Conservation (phyloP, 352 stramenopile species). For the Phytophthora kernoviae region DNA sequence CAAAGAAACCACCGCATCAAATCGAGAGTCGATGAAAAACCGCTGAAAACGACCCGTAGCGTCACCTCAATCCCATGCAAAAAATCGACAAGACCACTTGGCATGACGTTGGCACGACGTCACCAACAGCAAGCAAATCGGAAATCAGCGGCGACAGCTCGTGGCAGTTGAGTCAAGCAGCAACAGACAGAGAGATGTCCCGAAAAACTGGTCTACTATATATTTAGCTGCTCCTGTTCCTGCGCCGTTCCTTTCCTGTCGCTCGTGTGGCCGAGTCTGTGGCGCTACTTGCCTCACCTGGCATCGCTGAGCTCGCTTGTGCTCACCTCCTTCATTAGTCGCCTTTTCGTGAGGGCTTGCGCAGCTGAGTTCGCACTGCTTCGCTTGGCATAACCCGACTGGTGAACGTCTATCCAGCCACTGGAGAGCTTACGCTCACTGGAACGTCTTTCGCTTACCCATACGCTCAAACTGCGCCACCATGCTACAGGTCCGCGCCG, state of each 20-base stretch:
- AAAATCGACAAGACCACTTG: conserved; percentile 12
- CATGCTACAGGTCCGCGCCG: conserved; percentile 91
- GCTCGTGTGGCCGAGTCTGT: conserved; percentile 16
- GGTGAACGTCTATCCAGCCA: conserved; percentile 21
- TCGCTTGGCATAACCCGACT: conserved; percentile 19
- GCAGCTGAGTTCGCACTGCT: conserved; percentile 15
- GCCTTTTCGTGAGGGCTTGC: conserved; percentile 13
- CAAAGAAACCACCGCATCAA: conserved; percentile 1
- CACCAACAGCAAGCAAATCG: conserved; percentile 13
- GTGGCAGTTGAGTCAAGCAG: conserved; percentile 3
- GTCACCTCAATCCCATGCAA: conserved; percentile 15
- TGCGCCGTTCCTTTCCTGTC: conserved; percentile 25
- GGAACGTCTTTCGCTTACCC: conserved; percentile 78
- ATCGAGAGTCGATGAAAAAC: neutral
- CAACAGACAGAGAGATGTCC: conserved; percentile 17
- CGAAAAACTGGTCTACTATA: conserved; percentile 43
- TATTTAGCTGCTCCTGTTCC: conserved; percentile 34
- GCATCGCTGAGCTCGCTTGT: conserved; percentile 5
- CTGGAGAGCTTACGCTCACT: conserved; percentile 41
- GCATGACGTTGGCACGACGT: conserved; percentile 1
- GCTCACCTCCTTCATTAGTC: conserved; percentile 10
- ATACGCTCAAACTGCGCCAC: conserved; percentile 86
- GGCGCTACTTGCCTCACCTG: conserved; percentile 16
- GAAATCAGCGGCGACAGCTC: conserved; percentile 13
- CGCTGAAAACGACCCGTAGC: conserved; percentile 23